Conservation (phyloP, 2,329 filamentous ascomycete species). For the Exophiala phaeomuriformis region DNA sequence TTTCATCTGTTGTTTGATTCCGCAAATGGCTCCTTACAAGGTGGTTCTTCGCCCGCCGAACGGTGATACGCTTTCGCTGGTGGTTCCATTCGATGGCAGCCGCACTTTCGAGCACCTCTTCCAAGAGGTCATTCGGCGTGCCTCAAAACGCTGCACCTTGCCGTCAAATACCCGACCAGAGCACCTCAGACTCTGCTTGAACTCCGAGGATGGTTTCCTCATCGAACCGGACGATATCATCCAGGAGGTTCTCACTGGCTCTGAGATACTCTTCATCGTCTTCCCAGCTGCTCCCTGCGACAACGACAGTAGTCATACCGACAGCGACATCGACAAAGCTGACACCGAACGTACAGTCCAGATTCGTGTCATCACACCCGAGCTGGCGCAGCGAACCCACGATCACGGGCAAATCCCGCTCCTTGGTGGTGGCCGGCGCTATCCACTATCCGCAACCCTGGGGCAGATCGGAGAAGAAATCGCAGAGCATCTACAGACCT, state of each 20-base stretch:
- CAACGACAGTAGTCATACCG: not conserved
- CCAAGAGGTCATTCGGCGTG: not conserved
- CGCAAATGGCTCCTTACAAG: slow-evolving; percentile 7
- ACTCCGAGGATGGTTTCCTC: slow-evolving; percentile 6
- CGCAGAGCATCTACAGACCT: slow-evolving; percentile 2
- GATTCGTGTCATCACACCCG: slow-evolving; percentile 8
- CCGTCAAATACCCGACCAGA: slow-evolving; percentile 5
- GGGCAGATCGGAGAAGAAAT: slow-evolving; percentile 4
- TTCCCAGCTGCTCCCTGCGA: not conserved
- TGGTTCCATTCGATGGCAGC: slow-evolving; percentile 6
- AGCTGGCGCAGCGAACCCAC: not conserved
- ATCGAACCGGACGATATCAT: slow-evolving; percentile 6
- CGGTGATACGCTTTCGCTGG: slow-evolving; percentile 9
- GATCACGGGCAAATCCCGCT: slow-evolving; percentile 1
- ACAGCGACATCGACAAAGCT: not conserved
- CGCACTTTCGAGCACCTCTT: slow-evolving; percentile 2
- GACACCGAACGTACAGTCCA: not conserved
- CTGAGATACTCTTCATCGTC: slow-evolving; percentile 8
- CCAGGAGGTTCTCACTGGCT: slow-evolving; percentile 4
- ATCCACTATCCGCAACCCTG: slow-evolving; percentile 4
- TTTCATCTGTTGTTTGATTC: too few relatives aligned
- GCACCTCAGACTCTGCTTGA: slow-evolving; percentile 5
- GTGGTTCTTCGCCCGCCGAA: slow-evolving; percentile 9
- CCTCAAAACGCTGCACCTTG: slow-evolving; percentile 6
- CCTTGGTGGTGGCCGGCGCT: slow-evolving; percentile 4